Evolutionary conservation across 495 filamentous ascomycete species (phyloP).

Genomic region (Copromyces sp.): DNA sequence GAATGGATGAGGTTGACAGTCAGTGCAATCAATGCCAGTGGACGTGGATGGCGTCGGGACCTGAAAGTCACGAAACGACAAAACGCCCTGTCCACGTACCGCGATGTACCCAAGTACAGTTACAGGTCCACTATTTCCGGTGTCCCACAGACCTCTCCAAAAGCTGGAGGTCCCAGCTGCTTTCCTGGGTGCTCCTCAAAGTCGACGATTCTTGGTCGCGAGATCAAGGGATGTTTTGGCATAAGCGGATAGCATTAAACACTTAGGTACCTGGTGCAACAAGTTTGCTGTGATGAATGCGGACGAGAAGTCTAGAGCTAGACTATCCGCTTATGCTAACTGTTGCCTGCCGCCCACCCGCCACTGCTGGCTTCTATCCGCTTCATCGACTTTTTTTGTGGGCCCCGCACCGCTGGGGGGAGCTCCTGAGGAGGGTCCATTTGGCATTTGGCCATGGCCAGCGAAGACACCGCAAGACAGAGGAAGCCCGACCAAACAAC

Average conservation of each 20-base stretch:
- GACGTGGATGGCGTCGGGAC: background rate
- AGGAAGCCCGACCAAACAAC: constrained; percentile 5
- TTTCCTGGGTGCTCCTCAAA: background rate
- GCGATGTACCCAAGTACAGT: background rate
- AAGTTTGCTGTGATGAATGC: background rate
- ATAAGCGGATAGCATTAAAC: background rate
- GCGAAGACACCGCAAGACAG: constrained; percentile 1
- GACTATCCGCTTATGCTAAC: background rate
- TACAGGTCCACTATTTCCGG: background rate
- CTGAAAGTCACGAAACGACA: background rate
- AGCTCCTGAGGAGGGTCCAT: constrained; percentile 11
- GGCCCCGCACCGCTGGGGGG: constrained; percentile 1
- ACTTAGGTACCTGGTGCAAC: background rate
- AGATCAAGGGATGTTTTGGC: background rate
- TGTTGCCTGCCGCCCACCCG: constrained; percentile 20
- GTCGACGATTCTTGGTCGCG: background rate
- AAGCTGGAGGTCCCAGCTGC: background rate
- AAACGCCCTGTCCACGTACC: background rate
- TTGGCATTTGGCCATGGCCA: background rate
- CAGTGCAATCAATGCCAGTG: background rate
- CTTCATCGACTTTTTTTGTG: constrained; percentile 29
- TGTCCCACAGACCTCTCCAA: background rate
- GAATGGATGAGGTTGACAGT: background rate
- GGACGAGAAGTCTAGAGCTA: background rate
- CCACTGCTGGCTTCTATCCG: constrained; percentile 13